Base-by-base conservation (phyloP, 306 rosid species). In the barrel medic (Medicago truncatula) region DNA sequence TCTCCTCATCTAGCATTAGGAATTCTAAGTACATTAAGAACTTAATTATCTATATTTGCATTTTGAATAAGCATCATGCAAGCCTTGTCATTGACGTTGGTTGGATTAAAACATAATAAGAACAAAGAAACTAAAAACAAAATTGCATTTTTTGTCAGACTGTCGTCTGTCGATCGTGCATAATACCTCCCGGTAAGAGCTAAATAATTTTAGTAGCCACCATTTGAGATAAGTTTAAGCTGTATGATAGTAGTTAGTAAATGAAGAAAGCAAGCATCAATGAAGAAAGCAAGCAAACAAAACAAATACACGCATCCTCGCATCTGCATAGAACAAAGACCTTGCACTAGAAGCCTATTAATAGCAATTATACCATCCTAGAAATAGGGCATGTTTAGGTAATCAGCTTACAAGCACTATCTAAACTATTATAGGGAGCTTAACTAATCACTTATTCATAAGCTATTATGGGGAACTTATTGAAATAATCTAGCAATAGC, bases 81-180 rank as follows among this genome's bases (percentile, higher is more conserved):
- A 71, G 47, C 50, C 59, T 56, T 70, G 10, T 38, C 75, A 23
- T 11, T 60, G 53, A 50, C 61, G 53, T 28, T 70, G 68, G 20
- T 28, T 75, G 49, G 20, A 67, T 53, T n/a, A 70, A 65, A 66
- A 25, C 15, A 46, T 20, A 28, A 73, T 46, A 66, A 6, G 34
- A 16, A 63, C 7, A 20, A 65, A n/a, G 40, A 17, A 73, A 1
- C 17, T 52, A n/a, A 64, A 59, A 76, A 57, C 59, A 67, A 57
- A 80, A 59, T 9, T 40, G 41, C 65, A 81, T 75, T 44, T 69
- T 54, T 44, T 40, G 68, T 70, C 84, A 70, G 20, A 39, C n/a
- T 70, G 40, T 57, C 60, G n/a, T n/a, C n/a, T n/a, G n/a, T n/a
- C n/a, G n/a, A n/a, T n/a, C n/a, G n/a, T 20, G 4, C 71, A 56